These are phyloP conservation scores for Micromonas commoda DNA, from an alignment of 139 green algal genomes.

Conservation along the genomic window DNA sequence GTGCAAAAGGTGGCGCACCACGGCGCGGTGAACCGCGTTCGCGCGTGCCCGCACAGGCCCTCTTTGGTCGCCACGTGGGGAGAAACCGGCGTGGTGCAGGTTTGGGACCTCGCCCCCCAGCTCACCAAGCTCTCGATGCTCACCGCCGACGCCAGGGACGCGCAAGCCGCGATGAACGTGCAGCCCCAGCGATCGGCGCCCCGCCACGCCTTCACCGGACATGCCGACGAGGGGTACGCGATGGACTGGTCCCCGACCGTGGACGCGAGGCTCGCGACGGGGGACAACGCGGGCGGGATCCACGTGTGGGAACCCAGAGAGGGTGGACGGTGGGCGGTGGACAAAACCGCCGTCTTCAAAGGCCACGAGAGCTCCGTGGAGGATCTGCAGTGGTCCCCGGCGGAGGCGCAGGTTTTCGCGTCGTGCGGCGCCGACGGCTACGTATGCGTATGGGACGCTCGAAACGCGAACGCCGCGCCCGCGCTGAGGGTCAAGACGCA, in stretches of 20 bases:
- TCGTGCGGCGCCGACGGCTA: conserved; percentile 69
- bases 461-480: conserved; percentile 47
- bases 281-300: conserved; percentile 63
- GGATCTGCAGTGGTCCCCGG: conserved; percentile 91
- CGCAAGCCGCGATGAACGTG: conserved; percentile 23
- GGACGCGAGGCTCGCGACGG: conserved; percentile 62
- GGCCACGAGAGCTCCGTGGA: conserved; percentile 70
- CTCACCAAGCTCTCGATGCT: conserved; percentile 42
- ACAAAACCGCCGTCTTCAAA: conserved; percentile 23
- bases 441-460: conserved; percentile 81
- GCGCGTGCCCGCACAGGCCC: conserved; percentile 77
- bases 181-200: conserved; percentile 32
- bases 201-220: conserved; percentile 40
- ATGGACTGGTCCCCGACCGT: conserved; percentile 86
- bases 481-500: conserved; percentile 56
- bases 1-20: conserved; percentile 56
- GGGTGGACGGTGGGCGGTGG: conserved; percentile 58
- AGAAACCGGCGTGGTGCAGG: conserved; percentile 74
- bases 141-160: conserved; percentile 45
- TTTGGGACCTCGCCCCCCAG: conserved; percentile 63
- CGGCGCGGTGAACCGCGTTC: conserved; percentile 85
- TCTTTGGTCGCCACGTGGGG: conserved; percentile 80
- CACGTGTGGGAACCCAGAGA: conserved; percentile 82
- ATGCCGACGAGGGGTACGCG: conserved; percentile 77
- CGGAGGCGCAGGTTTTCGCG: conserved; percentile 84